A percentile compares a stretch with the other conserved stretches of the same genome.
Conservation (phyloP, 2,329 filamentous ascomycete species). For the Emergomyces pasteurianus region DNA sequence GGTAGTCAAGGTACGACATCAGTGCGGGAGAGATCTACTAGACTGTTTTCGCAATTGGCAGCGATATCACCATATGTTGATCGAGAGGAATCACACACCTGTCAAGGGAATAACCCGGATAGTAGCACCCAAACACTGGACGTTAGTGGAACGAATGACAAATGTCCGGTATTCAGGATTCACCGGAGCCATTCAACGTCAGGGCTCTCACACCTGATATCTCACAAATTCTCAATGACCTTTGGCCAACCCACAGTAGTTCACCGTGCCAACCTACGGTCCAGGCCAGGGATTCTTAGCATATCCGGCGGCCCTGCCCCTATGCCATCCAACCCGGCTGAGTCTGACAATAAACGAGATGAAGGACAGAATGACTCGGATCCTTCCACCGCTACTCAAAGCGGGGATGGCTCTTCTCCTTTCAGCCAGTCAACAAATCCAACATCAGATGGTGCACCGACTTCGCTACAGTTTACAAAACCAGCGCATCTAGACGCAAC, state of each 20-base stretch:
- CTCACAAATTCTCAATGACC: conserved; percentile 26
- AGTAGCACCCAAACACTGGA: background rate
- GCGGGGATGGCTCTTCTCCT: conserved; percentile 19
- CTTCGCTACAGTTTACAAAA: background rate
- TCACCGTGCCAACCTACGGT: conserved; percentile 23
- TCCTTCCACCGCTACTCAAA: conserved; percentile 19
- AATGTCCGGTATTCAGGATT: background rate
- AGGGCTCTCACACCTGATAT: conserved; percentile 22
- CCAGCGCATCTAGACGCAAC: background rate
- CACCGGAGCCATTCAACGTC: conserved; percentile 17
- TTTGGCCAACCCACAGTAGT: conserved; percentile 32
- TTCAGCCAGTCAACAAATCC: conserved; percentile 23
- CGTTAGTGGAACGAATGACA: background rate
- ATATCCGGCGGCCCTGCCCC: conserved; percentile 17
- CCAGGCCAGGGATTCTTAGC: conserved; percentile 19
- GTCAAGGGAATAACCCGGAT: background rate
- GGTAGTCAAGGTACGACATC: background rate
- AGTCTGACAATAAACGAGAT: conserved; percentile 16
- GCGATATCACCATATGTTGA: background rate
- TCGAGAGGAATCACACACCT: background rate
- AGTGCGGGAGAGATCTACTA: background rate
- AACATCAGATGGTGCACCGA: conserved; percentile 23
- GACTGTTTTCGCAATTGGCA: background rate
- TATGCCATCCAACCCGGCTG: conserved; percentile 6
- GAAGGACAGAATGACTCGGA: conserved; percentile 23